Conservation (phyloP, 2,329 filamentous ascomycete genomes). For the Neopestalotiopsis sp. region DNA sequence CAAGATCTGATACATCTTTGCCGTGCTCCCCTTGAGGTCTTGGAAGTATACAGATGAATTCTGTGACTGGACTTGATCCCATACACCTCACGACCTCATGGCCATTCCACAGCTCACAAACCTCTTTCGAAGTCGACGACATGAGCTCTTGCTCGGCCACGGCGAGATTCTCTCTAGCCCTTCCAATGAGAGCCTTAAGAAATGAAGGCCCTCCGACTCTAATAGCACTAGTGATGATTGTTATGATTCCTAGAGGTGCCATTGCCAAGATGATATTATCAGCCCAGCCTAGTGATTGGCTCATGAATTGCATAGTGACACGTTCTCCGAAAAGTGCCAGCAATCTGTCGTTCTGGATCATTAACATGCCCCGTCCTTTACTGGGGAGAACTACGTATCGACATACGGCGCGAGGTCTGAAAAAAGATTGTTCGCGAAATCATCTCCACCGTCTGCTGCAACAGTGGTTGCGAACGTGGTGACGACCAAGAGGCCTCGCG, state of each 20-base stretch:
- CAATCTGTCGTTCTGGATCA: conserved; percentile 23
- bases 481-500: no score
- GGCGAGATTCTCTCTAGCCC: conserved; percentile 32
- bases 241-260: not conserved
- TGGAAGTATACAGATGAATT: conserved; percentile 24
- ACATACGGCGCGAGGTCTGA: not conserved
- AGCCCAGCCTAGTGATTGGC: conserved; percentile 43
- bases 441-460: not conserved
- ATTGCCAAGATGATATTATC: conserved; percentile 52
- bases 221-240: not conserved
- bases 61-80: conserved; percentile 23
- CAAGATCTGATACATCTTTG: no score
- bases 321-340: conserved; percentile 46
- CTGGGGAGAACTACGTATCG: no score
- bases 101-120: conserved; percentile 51
- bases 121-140: conserved; percentile 51
- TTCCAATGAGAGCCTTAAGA: not conserved
- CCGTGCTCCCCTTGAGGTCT: not conserved
- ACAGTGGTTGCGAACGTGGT: not conserved
- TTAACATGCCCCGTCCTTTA: no score
- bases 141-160: conserved; percentile 48
- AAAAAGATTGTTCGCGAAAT: not conserved
- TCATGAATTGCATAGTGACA: conserved; percentile 54
- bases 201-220: not conserved
- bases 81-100: conserved; percentile 37